A percentile compares a stretch with the other conserved stretches of the same genome.
Evolutionary conservation across 75 land plant species (phyloP).

Genomic region (Pinus taeda): DNA sequence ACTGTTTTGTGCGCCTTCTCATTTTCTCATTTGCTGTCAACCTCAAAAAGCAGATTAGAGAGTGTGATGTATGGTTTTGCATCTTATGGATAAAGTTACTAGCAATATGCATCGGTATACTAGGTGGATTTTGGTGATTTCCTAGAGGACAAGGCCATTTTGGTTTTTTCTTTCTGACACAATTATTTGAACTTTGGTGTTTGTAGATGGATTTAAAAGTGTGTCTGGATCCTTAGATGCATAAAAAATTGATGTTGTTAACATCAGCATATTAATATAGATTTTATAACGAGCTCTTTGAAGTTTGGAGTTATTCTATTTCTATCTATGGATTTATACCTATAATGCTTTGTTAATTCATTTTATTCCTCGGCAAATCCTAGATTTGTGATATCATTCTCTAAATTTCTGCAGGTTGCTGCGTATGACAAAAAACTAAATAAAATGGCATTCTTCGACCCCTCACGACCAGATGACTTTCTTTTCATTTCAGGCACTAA

Average conservation of each 20-base stretch:
- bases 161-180: neutral
- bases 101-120: no score
- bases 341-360: neutral
- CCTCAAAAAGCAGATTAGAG: neutral
- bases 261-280: neutral
- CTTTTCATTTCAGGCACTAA: slow-evolving; percentile 98
- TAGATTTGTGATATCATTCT: neutral
- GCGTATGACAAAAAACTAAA: slow-evolving; percentile 85
- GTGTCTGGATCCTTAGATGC: neutral
- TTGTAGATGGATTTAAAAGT: neutral
- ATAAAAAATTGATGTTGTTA: neutral
- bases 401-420: slow-evolving; percentile 67
- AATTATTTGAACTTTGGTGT: neutral
- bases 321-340: neutral
- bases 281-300: neutral
- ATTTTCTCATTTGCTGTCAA: neutral
- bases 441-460: slow-evolving; percentile 98
- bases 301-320: neutral
- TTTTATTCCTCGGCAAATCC: neutral
- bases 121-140: neutral
- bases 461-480: slow-evolving; percentile 89
- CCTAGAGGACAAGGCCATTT: neutral
- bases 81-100: neutral
- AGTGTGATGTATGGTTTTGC: neutral
- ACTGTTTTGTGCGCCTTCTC: neutral